Evolutionary conservation across 495 filamentous ascomycete species (phyloP), one percentile per base, ranked within the genome.

Genomic region (Neurospora hispaniola): DNA sequence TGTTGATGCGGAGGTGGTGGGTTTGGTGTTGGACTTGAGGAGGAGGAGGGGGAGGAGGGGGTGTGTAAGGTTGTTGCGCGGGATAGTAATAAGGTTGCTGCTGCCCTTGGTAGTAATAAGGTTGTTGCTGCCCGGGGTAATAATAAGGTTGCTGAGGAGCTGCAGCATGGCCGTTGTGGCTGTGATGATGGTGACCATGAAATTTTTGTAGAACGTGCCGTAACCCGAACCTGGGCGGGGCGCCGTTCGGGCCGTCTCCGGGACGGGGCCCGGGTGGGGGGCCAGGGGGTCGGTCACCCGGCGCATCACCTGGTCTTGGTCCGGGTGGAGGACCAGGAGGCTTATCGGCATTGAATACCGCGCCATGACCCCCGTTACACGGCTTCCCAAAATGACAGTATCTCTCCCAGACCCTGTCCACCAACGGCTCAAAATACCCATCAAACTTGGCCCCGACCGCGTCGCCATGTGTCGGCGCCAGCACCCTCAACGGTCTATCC

Each of bases 401-500:
- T 66, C 46, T 74, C 42, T 71, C 69, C 89, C 90, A 95, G 0
- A 92, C 90, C 31, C 82, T 76, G 27, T 90, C 79, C 20, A 94
- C 89, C 70, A 92, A 89, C 11, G 81, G 75, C 75, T 91, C 85
- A 76, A 85, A 94, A 80, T 92, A 94, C 23, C 83, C 86, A 4
- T 80, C 80, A 78, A 93, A 93, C 41, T 80, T 84, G 23, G 83
- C 81, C 68, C 89, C 87, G 35, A 88, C 83, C 6, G 87, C 85
- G 54, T 84, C 82, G 1, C 88, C 90, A 71, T 89, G 89, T 74
- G 90, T 94, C 9, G 92, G 89, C 69, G 84, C 90, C 16, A 93
- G 78, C 1, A 85, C 86, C 2, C 92, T 85, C 7, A 92, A 81
- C 16, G 75, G 70, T 71, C 54, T 23, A 16, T 86, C 84, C 18